Conservation (phyloP, 2,329 filamentous ascomycete species). For the Apiospora arundinis region DNA sequence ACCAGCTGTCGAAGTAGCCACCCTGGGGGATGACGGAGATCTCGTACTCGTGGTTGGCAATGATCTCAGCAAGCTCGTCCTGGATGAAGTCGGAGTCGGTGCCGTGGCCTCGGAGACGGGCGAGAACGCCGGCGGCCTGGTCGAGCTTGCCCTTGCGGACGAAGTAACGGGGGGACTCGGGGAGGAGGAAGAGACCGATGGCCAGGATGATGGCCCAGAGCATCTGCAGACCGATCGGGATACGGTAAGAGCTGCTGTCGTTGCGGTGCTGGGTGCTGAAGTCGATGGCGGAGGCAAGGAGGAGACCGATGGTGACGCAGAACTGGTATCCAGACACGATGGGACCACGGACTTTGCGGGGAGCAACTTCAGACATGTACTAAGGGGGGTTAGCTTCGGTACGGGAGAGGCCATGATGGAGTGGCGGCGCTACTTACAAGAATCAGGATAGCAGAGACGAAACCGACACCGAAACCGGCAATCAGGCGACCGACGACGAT, state of each 20-base stretch:
- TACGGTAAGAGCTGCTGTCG: slow-evolving; percentile 75
- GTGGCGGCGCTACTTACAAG: slow-evolving; percentile 43
- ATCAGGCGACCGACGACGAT: slow-evolving; percentile 78
- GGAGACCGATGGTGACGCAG: slow-evolving; percentile 79
- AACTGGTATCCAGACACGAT: slow-evolving; percentile 86
- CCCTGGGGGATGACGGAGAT: slow-evolving; percentile 68
- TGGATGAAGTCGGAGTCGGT: slow-evolving; percentile 76
- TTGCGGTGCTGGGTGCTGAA: slow-evolving; percentile 70
- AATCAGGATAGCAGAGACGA: slow-evolving; percentile 81
- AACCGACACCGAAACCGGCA: slow-evolving; percentile 80
- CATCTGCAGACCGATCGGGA: slow-evolving; percentile 82
- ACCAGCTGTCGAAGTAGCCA: slow-evolving; percentile 73
- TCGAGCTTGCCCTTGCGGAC: slow-evolving; percentile 79
- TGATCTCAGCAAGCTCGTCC: slow-evolving; percentile 81
- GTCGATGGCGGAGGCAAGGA: slow-evolving; percentile 76
- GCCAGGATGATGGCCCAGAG: slow-evolving; percentile 80
- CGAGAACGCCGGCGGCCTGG: slow-evolving; percentile 66
- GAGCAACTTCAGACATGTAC: slow-evolving; percentile 85
- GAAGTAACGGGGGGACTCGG: slow-evolving; percentile 85
- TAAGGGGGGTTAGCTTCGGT: slow-evolving; percentile 11
- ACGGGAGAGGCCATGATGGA: neutral
- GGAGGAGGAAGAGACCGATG: slow-evolving; percentile 74
- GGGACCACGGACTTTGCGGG: slow-evolving; percentile 77
- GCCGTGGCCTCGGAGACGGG: slow-evolving; percentile 76
- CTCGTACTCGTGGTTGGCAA: slow-evolving; percentile 91